Evolutionary conservation across 1,284 basidiomycete genomes (phyloP).

Genomic region (Ustilago lituana): DNA sequence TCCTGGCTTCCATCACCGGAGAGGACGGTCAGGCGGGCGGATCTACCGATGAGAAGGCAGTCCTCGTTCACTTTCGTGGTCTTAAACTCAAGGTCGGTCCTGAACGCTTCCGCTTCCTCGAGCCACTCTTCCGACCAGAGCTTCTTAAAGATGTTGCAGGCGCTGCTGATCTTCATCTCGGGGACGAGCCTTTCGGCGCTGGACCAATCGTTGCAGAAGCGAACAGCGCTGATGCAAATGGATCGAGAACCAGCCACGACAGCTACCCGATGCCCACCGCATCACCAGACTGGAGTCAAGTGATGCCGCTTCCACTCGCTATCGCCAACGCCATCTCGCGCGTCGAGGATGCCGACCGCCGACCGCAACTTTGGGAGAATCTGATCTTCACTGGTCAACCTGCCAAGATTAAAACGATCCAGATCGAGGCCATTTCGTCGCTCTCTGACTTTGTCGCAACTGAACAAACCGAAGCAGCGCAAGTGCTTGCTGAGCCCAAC

Average conservation of each 20-base stretch:
- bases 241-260: conserved; percentile 14
- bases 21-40: conserved; percentile 46
- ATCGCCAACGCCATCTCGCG: conserved; percentile 44
- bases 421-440: conserved; percentile 47
- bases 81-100: conserved; percentile 56
- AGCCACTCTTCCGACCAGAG: conserved; percentile 57
- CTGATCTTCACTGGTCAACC: conserved; percentile 61
- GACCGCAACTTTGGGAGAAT: conserved; percentile 61
- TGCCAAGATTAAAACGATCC: conserved; percentile 51
- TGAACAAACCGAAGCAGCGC: conserved; percentile 51
- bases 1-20: conserved; percentile 45
- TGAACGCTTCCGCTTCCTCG: conserved; percentile 56
- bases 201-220: conserved; percentile 22
- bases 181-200: conserved; percentile 47
- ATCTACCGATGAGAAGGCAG: conserved; percentile 43
- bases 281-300: conserved; percentile 30
- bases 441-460: conserved; percentile 44
- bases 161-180: conserved; percentile 21
- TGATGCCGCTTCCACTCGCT: conserved; percentile 45
- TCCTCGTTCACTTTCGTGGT: conserved; percentile 54
- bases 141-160: conserved; percentile 51
- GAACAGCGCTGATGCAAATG: not conserved
- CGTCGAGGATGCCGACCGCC: conserved; percentile 54
- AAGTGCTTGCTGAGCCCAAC: conserved; percentile 58
- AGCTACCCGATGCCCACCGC: conserved; percentile 20